Conservation (phyloP, 345 rosid species). For the Sisymbrium irio region DNA sequence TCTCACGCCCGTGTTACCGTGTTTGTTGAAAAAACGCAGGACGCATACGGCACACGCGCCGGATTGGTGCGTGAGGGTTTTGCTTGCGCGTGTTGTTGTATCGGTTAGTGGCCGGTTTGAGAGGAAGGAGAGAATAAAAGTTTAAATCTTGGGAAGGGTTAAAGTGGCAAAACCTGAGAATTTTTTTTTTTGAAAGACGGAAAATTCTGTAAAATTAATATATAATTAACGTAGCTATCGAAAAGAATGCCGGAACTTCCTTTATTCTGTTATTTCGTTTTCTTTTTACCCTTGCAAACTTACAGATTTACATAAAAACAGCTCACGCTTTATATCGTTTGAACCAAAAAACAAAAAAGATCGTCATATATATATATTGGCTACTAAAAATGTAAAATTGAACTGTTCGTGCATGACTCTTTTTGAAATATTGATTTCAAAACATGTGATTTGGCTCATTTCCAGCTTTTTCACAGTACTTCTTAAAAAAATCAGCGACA, state of each 20-base stretch:
- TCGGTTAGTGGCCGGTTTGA: constrained; percentile 13
- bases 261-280: constrained; percentile 8
- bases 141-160: constrained; percentile 30
- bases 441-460: neutral
- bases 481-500: neutral
- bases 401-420: neutral
- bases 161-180: constrained; percentile 21
- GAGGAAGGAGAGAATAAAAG: constrained; percentile 12
- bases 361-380: neutral
- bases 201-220: neutral
- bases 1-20: constrained; percentile 28
- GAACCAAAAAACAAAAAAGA: neutral
- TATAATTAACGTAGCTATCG: constrained; percentile 17
- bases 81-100: constrained; percentile 5
- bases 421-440: neutral
- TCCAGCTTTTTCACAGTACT: neutral
- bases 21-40: neutral
- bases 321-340: neutral
- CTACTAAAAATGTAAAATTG: neutral
- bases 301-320: neutral
- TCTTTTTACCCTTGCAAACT: neutral
- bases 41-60: constrained; percentile 6
- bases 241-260: constrained; percentile 29
- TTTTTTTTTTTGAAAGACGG: neutral
- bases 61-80: constrained; percentile 7